Evolutionary conservation across 441 rosid species (phyloP), one percentile per base, ranked within the genome.

Genomic region (Bruguiera hainesii): DNA sequence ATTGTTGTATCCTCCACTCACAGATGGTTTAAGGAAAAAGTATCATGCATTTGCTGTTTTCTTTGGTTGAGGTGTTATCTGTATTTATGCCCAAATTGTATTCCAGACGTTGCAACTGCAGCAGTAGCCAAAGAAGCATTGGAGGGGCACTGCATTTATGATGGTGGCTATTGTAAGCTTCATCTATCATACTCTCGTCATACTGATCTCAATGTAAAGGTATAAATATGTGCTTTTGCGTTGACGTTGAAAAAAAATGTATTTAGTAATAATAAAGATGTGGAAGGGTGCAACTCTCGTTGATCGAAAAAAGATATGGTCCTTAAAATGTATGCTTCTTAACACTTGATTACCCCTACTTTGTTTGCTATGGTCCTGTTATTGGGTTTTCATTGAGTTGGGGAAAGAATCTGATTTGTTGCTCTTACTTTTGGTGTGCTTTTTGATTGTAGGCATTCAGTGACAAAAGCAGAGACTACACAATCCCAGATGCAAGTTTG

Each of bases 141-240:
- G 73, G 99, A 95, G 85, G 99, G 99, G 77, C 99, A 95, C 75
- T 85, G 99, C 96, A 95, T 95, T 78, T 95, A 95, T 95, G 99
- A 95, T 87, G 98, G 98, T 86, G 99, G 99, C 91, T 95, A 90
- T 83, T 95, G 99, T 95, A 92, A 95, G 98, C 98, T 95, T 92
- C 98, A 91, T 90, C 98, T 95, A 91, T 82, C 97, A 88, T 91
- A 95, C 91, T 91, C 99, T 92, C 97, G 98, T 92, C 99, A 95
- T 95, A 92, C 98, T 95, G 99, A 95, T 92, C 99, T 95, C 89
- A 95, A 95, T 92, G 92, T 95, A 65, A 95, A 95, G 99, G 98
- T 95, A 95, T 85, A 85, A 77, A 81, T 82, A 77, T 75, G 81
- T 84, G 89, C 73, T 82, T 91, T 86, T 80, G 79, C 79, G 75